A percentile compares a stretch with the other conserved stretches of the same genome.
Evolutionary conservation across 1,284 basidiomycete species (phyloP).

Genomic region (Austroboletus rostrupii): DNA sequence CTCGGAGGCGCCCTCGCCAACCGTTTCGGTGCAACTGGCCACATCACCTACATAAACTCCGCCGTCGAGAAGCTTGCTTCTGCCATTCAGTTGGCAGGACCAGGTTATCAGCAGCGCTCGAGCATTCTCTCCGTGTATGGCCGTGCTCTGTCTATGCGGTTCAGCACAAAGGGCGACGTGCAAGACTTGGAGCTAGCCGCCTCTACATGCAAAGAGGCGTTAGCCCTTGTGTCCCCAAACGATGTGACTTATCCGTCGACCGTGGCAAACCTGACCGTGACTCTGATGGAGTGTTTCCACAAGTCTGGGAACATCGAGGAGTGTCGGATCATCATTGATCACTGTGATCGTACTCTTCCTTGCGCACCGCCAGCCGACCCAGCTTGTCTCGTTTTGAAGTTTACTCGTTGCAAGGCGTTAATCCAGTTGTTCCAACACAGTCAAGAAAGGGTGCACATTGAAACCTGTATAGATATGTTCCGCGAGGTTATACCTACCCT

Average conservation of each 20-base stretch:
- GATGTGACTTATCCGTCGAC: conserved; percentile 1
- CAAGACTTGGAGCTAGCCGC: conserved; percentile 15
- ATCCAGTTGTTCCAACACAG: conserved; percentile 9
- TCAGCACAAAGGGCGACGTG: conserved; percentile 12
- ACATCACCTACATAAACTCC: conserved; percentile 14
- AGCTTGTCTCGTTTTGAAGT: conserved; percentile 7
- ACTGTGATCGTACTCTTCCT: conserved; percentile 19
- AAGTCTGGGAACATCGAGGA: conserved; percentile 13
- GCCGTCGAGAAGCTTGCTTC: conserved; percentile 15
- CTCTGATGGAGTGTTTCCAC: conserved; percentile 8
- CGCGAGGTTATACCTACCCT: conserved; percentile 14
- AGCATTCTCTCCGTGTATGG: conserved; percentile 17
- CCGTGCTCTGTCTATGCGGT: conserved; percentile 14
- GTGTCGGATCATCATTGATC: conserved; percentile 15
- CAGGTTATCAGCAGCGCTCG: conserved; percentile 6
- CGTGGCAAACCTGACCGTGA: conserved; percentile 6
- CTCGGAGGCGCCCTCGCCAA: conserved; percentile 10
- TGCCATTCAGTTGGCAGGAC: conserved; percentile 14
- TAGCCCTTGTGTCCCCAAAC: conserved; percentile 6
- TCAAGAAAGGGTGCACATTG: conserved; percentile 17
- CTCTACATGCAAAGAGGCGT: conserved; percentile 15
- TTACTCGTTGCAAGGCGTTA: conserved; percentile 19
- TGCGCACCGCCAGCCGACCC: conserved; percentile 1
- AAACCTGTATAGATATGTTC: conserved; percentile 13
- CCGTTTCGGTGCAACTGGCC: conserved; percentile 12